Evolutionary conservation across 2,329 filamentous ascomycete genomes (phyloP).

Genomic region (Fusarium goolgardi): DNA sequence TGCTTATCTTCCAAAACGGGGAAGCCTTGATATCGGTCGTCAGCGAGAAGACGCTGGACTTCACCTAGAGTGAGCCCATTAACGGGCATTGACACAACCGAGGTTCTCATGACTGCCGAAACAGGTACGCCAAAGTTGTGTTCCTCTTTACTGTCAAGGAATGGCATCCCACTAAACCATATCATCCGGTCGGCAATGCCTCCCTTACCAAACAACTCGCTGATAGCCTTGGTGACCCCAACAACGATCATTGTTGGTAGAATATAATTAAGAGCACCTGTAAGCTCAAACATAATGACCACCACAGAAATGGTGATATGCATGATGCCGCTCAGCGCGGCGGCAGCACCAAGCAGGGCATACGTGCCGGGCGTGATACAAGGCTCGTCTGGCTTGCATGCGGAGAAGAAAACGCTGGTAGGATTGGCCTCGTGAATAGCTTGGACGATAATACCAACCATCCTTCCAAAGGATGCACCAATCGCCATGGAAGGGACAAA

Average conservation of each 20-base stretch:
- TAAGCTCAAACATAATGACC: constrained; percentile 99
- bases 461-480: constrained; percentile 91
- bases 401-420: constrained; percentile 83
- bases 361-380: constrained; percentile 99
- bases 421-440: constrained; percentile 88
- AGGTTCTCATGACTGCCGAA: constrained; percentile 85
- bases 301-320: constrained; percentile 96
- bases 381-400: constrained; percentile 89
- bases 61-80: constrained; percentile 79
- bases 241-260: constrained; percentile 99
- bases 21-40: constrained; percentile 91
- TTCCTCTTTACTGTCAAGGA: constrained; percentile 96
- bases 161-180: constrained; percentile 97
- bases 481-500: constrained; percentile 99
- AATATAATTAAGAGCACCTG: constrained; percentile 96
- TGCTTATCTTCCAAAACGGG: constrained; percentile 83
- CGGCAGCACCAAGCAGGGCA: constrained; percentile 91
- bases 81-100: constrained; percentile 78
- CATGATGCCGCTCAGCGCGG: constrained; percentile 95
- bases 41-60: constrained; percentile 78
- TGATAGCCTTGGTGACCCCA: constrained; percentile 93
- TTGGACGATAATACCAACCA: constrained; percentile 94
- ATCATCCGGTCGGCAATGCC: constrained; percentile 99
- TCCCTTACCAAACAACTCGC: constrained; percentile 91
- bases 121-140: constrained; percentile 96